Base-by-base conservation (phyloP, 441 rosid genomes). In the Gossypium aridum region DNA sequence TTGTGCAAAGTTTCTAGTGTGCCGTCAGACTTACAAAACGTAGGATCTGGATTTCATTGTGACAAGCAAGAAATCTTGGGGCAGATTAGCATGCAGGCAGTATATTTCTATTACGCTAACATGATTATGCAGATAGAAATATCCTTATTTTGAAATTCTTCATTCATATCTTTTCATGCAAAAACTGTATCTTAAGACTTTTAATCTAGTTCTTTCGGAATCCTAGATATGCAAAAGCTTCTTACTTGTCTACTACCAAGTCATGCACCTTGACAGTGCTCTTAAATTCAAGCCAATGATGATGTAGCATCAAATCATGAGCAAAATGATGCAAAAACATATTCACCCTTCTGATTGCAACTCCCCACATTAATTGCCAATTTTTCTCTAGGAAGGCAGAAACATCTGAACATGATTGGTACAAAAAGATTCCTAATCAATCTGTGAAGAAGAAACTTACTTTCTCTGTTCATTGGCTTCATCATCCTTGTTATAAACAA, bases 401-500 rank as follows among this genome's bases (percentile, higher is more conserved):
- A 69, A 26, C 2, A 3, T 65, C 2, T 65, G 17, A 65, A 43
- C 25, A 51, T 51, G 61, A 51, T 69, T 26, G n/a, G 17, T 9
- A 69, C 54, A 69, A 53, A 69, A 69, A 16, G 47, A 53, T 26
- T 28, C 45, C 20, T 13, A 70, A 54, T 17, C 39, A 53, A 54
- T 70, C 31, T 70, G 62, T 34, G 70, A 62, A 25, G 49, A 26
- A 20, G 16, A 23, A 54, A 78, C 87, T 78, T 80, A 84, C 94
- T 61, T 82, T 78, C 84, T 84, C 45, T 60, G 79, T 57, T 82
- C 86, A 31, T 51, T 75, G 65, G 66, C 89, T 55, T 90, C 90
- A 53, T 83, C 89, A 12, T 83, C 87, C 75, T 79, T 71, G 47
- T 67, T 75, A 80, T 75, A 62, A 74, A 87, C 65, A n/a, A 81